A percentile compares a stretch with the other conserved stretches of the same genome.
phyloP scores from a whole-genome alignment of 2,329 filamentous ascomycete genomes.

The Colletotrichum cuscutae region DNA sequence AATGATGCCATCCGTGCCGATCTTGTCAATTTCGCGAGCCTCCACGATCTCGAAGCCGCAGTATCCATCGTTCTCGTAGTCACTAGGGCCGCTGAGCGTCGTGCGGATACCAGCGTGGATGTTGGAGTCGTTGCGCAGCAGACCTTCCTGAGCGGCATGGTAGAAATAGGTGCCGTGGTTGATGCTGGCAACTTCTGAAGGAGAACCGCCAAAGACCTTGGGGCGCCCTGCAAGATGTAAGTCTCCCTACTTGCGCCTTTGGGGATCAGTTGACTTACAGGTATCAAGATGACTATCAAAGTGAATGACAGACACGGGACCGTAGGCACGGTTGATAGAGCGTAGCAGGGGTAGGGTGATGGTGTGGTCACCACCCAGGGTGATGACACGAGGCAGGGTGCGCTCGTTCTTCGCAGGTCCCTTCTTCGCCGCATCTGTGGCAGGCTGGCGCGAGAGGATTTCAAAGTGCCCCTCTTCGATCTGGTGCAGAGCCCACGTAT shows the following conservation, averaged over 20 bases:
- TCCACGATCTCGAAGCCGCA: slow-evolving; percentile 87
- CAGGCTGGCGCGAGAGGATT: slow-evolving; percentile 76
- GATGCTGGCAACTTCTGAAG: slow-evolving; percentile 78
- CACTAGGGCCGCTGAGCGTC: slow-evolving; percentile 79
- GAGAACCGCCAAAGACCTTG: slow-evolving; percentile 87
- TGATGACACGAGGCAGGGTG: slow-evolving; percentile 84
- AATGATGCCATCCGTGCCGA: slow-evolving; percentile 76
- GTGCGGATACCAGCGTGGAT: slow-evolving; percentile 91
- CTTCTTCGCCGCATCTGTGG: slow-evolving; percentile 72
- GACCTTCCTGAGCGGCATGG: slow-evolving; percentile 80
- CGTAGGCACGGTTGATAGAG: slow-evolving; percentile 70
- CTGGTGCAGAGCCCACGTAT: slow-evolving; percentile 82
- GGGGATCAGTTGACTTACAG: slow-evolving; percentile 54
- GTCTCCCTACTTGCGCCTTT: slow-evolving; percentile 33
- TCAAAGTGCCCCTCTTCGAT: slow-evolving; percentile 87
- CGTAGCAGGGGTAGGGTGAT: slow-evolving; percentile 69
- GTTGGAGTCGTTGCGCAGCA: slow-evolving; percentile 84
- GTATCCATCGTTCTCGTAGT: slow-evolving; percentile 88
- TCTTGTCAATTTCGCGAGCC: slow-evolving; percentile 66
- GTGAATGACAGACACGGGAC: slow-evolving; percentile 70
- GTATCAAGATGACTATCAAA: slow-evolving; percentile 75
- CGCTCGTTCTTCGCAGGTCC: slow-evolving; percentile 78
- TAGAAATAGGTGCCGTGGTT: slow-evolving; percentile 94
- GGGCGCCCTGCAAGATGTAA: slow-evolving; percentile 72
- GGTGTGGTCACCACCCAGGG: slow-evolving; percentile 74